Evolutionary conservation across 495 filamentous ascomycete genomes (phyloP).

Genomic region (Aspergillus nanangensis): DNA sequence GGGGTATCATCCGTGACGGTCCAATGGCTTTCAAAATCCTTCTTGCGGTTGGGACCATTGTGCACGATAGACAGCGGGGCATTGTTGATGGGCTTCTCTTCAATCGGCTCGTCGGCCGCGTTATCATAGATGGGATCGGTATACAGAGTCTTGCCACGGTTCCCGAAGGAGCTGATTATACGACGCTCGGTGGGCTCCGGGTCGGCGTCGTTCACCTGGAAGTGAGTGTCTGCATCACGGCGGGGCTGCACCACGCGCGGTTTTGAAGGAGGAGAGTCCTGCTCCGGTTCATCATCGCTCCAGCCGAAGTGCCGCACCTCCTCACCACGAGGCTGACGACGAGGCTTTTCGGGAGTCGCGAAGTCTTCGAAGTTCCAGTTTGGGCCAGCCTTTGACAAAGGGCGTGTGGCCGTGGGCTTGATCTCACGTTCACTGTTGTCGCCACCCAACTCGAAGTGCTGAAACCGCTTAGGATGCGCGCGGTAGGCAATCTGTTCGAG

Average conservation of each 20-base stretch:
- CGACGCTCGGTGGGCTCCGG: constrained; percentile 21
- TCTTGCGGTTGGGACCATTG: constrained; percentile 60
- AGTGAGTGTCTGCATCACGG: constrained; percentile 75
- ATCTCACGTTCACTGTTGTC: constrained; percentile 39
- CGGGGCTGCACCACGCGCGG: constrained; percentile 60
- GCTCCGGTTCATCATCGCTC: constrained; percentile 60
- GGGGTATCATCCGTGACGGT: constrained; percentile 52
- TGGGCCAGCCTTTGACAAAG: constrained; percentile 58
- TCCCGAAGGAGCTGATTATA: constrained; percentile 44
- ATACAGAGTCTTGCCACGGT: constrained; percentile 69
- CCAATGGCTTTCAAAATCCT: constrained; percentile 73
- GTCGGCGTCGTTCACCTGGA: constrained; percentile 59
- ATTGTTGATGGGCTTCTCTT: constrained; percentile 21
- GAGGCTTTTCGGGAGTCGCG: constrained; percentile 68
- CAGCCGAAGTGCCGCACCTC: constrained; percentile 69
- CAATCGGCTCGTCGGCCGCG: constrained; percentile 47
- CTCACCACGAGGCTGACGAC: constrained; percentile 45
- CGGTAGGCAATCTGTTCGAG: constrained; percentile 48
- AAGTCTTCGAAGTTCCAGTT: constrained; percentile 89
- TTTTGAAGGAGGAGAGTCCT: constrained; percentile 52
- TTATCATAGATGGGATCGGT: constrained; percentile 66
- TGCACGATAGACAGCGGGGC: constrained; percentile 55
- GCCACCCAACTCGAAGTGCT: constrained; percentile 83
- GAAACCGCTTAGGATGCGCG: constrained; percentile 68
- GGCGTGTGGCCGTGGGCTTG: constrained; percentile 31